Evolutionary conservation across 768 basidiomycete genomes (phyloP), one percentile per base, ranked within the genome.

Genomic region (Panaeolus papilionaceus): DNA sequence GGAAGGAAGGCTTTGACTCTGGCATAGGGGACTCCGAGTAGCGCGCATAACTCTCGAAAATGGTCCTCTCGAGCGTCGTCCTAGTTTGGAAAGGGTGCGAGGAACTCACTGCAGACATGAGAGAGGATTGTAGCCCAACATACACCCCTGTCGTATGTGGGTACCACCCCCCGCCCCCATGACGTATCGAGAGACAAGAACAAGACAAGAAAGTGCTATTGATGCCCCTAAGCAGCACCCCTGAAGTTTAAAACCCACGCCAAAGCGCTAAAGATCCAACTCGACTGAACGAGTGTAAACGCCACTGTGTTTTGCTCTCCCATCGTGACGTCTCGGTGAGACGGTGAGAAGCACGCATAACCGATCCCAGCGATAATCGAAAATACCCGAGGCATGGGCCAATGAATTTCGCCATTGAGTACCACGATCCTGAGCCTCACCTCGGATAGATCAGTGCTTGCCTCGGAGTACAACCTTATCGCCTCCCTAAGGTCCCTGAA

Each of bases 401-500:
- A 28, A 18, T 26, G 47, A 51, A 26, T 33, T 33, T 33, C 47
- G 26, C 47, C 47, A 26, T 51, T 58, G 33, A 33, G 16, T 58
- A 58, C 54, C 54, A 58, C 54, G 54, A 58, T 58, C 54, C 54
- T 58, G 54, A 58, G 26, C 11, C 54, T 33, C 54, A 58, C 28
- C 54, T 58, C 54, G 54, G 54, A 58, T 58, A 58, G 54, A 58
- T 58, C 54, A 33, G 14, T 16, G 4, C 28, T 28, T 28, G 28
- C 54, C 54, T 58, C 54, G 54, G 54, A 58, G 11, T 58, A 14
- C 14, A 23, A 28, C 54, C 20, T 58, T 58, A 37, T 58, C 11
- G 16, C 28, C 28, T 58, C 54, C 54, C 28, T 33, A 37, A 14
- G 11, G 45, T 33, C 33, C 33, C 2, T 45, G 44, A 14, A 45